Evolutionary conservation across 805 yeast species (phyloP).

Genomic region (Yarrowia sp.): DNA sequence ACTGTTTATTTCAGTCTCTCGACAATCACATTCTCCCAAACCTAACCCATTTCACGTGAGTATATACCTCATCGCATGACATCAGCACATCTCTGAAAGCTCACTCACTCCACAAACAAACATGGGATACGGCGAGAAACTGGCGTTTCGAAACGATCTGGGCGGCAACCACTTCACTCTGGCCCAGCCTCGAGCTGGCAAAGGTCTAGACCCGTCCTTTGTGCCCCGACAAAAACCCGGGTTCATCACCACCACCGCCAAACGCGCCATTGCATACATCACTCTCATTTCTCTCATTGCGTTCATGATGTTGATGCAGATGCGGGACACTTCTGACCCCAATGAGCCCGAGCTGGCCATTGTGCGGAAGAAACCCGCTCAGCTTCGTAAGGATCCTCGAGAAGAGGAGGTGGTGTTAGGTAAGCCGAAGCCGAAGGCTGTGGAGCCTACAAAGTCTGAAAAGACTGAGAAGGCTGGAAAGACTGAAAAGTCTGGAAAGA

Average conservation of each 20-base stretch:
- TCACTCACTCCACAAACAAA: not conserved
- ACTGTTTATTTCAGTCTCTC: not conserved
- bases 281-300: constrained; percentile 1
- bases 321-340: not conserved
- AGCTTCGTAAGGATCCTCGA: constrained; percentile 1
- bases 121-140: constrained; percentile 26
- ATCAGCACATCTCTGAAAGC: not conserved
- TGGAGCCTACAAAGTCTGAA: not conserved
- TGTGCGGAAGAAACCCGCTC: constrained; percentile 18
- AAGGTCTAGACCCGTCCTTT: constrained; percentile 15
- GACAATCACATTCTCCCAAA: constrained; percentile 17
- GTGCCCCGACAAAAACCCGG: constrained; percentile 25
- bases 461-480: not conserved
- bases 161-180: constrained; percentile 15
- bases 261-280: constrained; percentile 24
- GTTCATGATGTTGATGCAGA: not conserved
- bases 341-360: constrained; percentile 2
- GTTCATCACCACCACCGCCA: constrained; percentile 17
- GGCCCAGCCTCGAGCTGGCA: not conserved
- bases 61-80: constrained; percentile 26
- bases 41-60: constrained; percentile 12
- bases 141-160: constrained; percentile 25
- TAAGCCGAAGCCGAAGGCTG: not conserved
- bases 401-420: constrained; percentile 11
- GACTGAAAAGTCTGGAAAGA: not conserved